phyloP scores from a whole-genome alignment of 2,329 filamentous ascomycete genomes.

The Botrytis hyacinthi region DNA sequence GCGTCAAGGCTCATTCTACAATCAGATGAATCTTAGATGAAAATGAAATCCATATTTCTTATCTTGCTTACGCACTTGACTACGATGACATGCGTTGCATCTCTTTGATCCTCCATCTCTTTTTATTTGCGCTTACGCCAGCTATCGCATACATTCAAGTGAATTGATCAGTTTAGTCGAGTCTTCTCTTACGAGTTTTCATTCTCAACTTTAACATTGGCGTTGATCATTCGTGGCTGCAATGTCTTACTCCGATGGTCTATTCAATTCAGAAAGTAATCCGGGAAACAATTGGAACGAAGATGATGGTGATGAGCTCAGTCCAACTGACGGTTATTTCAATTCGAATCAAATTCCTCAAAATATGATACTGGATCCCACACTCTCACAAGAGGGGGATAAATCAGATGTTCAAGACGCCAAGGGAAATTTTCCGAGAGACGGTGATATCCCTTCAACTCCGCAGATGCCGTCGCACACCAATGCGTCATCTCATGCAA shows the following conservation, averaged over 20 bases:
- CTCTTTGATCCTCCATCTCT: background rate
- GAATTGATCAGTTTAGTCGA: background rate
- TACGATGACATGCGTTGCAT: background rate
- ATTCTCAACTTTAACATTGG: no score
- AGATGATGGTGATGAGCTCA: conserved; percentile 31
- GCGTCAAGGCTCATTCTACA: background rate
- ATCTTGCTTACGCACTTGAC: conserved; percentile 7
- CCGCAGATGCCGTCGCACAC: background rate
- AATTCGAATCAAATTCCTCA: conserved; percentile 25
- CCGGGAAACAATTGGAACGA: conserved; percentile 20
- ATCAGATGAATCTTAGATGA: background rate
- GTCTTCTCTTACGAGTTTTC: background rate
- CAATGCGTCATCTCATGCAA: conserved; percentile 10
- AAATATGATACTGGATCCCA: conserved; percentile 12
- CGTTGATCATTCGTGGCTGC: background rate
- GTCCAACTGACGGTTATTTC: conserved; percentile 38
- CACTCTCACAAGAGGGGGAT: background rate
- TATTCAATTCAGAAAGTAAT: conserved; percentile 29
- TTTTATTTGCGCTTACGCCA: background rate
- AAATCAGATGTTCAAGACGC: background rate
- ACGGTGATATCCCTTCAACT: background rate
- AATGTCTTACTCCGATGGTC: conserved; percentile 29
- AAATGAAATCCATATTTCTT: background rate
- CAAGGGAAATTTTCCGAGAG: background rate
- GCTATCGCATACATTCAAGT: background rate